Evolutionary conservation across 1,284 basidiomycete species (phyloP).

Genomic region (Sporisorium exsertum): DNA sequence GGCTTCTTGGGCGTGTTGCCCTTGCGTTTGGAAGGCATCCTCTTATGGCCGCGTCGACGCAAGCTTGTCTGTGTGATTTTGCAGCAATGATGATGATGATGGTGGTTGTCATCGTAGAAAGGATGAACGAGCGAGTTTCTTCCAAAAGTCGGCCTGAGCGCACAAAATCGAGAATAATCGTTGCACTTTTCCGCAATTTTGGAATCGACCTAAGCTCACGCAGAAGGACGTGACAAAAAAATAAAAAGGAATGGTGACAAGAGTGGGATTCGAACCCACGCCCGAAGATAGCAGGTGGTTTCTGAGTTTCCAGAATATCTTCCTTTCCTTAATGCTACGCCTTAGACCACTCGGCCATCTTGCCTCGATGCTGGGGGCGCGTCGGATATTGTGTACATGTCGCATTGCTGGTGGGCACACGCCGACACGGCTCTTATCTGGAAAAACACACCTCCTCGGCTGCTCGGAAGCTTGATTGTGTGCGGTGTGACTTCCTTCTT

Average conservation of each 20-base stretch:
- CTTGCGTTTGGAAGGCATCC: constrained; percentile 41
- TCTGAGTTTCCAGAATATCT: constrained; percentile 32
- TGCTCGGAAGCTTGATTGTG: constrained; percentile 17
- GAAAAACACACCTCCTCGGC: constrained; percentile 3
- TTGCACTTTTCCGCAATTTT: not conserved
- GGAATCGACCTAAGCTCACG: not conserved
- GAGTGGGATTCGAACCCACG: constrained; percentile 70
- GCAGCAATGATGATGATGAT: constrained; percentile 2
- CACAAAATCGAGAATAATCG: not conserved
- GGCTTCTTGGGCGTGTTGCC: constrained; percentile 45
- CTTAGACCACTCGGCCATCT: constrained; percentile 70
- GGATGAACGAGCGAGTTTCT: constrained; percentile 5
- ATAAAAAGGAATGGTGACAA: constrained; percentile 53
- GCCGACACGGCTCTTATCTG: not conserved
- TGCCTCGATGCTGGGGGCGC: constrained; percentile 23
- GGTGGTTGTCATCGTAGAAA: constrained; percentile 8
- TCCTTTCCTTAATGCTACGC: constrained; percentile 60
- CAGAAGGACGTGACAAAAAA: too few species aligned
- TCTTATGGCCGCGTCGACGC: not conserved
- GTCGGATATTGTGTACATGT: constrained; percentile 1
- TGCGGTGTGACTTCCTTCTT: not conserved
- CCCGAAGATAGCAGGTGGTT: constrained; percentile 63
- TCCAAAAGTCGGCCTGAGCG: constrained; percentile 10
- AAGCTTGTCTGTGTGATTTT: not conserved
- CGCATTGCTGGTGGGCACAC: too few species aligned